Conservation (phyloP, 139 green algal genomes). For the Tetradesmus obliquus region DNA sequence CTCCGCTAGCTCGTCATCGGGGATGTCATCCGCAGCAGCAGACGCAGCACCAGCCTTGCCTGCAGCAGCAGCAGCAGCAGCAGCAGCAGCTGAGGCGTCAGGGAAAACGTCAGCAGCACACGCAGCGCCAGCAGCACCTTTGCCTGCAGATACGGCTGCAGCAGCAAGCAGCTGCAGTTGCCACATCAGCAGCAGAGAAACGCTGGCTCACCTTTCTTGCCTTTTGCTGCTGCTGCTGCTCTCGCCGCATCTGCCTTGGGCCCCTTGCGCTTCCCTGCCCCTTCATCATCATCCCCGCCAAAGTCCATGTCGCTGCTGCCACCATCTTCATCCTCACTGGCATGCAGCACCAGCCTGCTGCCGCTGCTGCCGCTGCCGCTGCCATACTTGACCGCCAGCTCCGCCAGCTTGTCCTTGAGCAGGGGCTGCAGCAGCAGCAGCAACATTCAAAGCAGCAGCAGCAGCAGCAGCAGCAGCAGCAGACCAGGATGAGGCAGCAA, state of each 20-base stretch:
- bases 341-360: neutral
- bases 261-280: constrained; percentile 1
- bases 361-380: neutral
- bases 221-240: neutral
- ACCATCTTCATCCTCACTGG: neutral
- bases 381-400: constrained; percentile 14
- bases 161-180: neutral
- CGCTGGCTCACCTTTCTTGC: constrained; percentile 8
- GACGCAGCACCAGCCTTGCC: neutral
- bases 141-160: neutral
- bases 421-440: neutral
- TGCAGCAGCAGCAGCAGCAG: constrained; percentile 8
- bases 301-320: constrained; percentile 5
- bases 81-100: neutral
- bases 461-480: neutral
- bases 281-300: neutral
- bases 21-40: neutral
- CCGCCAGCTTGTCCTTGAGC: constrained; percentile 20
- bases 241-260: neutral
- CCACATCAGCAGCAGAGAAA: too few species aligned
- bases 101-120: neutral
- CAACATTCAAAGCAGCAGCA: neutral
- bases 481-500: neutral
- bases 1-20: constrained; percentile 46
- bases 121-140: neutral